phyloP scores from a whole-genome alignment of 2,329 filamentous ascomycete species.

The Diaporthe sp. region DNA sequence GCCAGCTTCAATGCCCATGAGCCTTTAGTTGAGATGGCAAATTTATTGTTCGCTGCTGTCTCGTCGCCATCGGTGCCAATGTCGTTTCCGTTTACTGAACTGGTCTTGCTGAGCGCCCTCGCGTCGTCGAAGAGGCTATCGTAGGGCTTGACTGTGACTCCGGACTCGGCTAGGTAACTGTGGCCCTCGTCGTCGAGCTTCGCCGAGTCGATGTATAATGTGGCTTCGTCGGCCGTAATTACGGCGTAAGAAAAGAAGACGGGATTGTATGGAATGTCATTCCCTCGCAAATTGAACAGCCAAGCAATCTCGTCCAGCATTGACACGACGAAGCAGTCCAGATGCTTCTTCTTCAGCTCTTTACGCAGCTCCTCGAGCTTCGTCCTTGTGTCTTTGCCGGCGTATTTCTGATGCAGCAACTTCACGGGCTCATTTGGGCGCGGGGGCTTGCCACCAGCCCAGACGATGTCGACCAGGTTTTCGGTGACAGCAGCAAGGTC shows the following conservation, averaged over 20 bases:
- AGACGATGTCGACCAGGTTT: constrained; percentile 93
- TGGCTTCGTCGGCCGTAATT: constrained; percentile 81
- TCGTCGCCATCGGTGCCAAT: constrained; percentile 42
- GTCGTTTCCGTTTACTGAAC: constrained; percentile 48
- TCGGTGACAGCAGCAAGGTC: constrained; percentile 81
- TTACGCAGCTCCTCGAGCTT: constrained; percentile 92
- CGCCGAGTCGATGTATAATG: constrained; percentile 85
- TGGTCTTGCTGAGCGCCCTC: constrained; percentile 69
- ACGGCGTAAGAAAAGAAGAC: constrained; percentile 98
- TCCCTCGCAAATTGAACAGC: constrained; percentile 97
- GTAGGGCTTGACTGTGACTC: constrained; percentile 85
- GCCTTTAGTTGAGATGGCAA: constrained; percentile 87
- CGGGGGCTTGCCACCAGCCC: constrained; percentile 80
- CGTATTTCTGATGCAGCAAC: constrained; percentile 78
- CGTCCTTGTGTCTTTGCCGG: constrained; percentile 84
- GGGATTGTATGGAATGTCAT: constrained; percentile 96
- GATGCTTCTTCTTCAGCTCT: constrained; percentile 91
- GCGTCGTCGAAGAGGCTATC: constrained; percentile 84
- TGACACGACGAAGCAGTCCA: constrained; percentile 87
- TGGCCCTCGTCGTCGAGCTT: constrained; percentile 80
- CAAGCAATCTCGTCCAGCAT: constrained; percentile 98
- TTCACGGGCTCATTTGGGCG: constrained; percentile 83
- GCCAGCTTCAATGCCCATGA: constrained; percentile 94
- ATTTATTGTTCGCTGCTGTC: constrained; percentile 68
- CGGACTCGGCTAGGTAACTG: constrained; percentile 76